Percentiles rank a stretch among this genome's conserved stretches.
Evolutionary conservation across 2,329 filamentous ascomycete genomes (phyloP).

Genomic region (Neoarthrinium moseri): DNA sequence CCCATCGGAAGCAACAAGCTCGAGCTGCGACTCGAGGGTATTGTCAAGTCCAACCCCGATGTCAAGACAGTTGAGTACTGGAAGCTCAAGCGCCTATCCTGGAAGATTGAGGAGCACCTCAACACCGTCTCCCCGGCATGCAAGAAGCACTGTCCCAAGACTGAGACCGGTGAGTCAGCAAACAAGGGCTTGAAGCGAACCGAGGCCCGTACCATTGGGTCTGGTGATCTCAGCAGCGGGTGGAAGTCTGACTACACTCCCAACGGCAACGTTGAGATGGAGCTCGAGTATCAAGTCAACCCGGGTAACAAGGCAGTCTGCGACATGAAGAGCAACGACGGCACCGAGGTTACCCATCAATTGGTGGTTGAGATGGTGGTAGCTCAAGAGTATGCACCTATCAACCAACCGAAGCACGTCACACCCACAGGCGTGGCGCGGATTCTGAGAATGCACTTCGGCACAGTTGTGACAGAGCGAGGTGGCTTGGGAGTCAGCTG

Average conservation of each 20-base stretch:
- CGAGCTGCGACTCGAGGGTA: slow-evolving; percentile 79
- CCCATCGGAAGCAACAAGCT: slow-evolving; percentile 81
- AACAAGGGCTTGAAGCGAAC: slow-evolving; percentile 71
- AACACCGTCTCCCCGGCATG: slow-evolving; percentile 80
- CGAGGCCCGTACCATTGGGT: slow-evolving; percentile 74
- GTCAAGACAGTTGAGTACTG: slow-evolving; percentile 75
- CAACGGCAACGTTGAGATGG: slow-evolving; percentile 69
- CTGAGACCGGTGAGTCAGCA: slow-evolving; percentile 38
- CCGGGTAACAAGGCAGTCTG: slow-evolving; percentile 65
- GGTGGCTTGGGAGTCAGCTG: slow-evolving; percentile 88
- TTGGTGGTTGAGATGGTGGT: slow-evolving; percentile 93
- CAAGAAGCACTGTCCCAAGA: slow-evolving; percentile 65
- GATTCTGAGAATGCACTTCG: slow-evolving; percentile 91
- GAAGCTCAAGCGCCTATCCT: slow-evolving; percentile 87
- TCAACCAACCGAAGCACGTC: slow-evolving; percentile 64
- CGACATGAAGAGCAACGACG: slow-evolving; percentile 72
- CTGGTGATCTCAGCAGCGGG: slow-evolving; percentile 77
- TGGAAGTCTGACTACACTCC: slow-evolving; percentile 76
- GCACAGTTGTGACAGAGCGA: slow-evolving; percentile 76
- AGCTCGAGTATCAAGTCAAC: slow-evolving; percentile 72
- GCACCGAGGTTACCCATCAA: slow-evolving; percentile 78
- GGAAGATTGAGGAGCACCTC: slow-evolving; percentile 88
- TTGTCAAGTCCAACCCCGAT: slow-evolving; percentile 68
- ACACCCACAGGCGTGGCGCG: slow-evolving; percentile 88
- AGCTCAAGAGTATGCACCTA: slow-evolving; percentile 80